These are phyloP conservation scores for Suillus alpinus DNA, from an alignment of 768 basidiomycete genomes.

Conservation along the genomic window DNA sequence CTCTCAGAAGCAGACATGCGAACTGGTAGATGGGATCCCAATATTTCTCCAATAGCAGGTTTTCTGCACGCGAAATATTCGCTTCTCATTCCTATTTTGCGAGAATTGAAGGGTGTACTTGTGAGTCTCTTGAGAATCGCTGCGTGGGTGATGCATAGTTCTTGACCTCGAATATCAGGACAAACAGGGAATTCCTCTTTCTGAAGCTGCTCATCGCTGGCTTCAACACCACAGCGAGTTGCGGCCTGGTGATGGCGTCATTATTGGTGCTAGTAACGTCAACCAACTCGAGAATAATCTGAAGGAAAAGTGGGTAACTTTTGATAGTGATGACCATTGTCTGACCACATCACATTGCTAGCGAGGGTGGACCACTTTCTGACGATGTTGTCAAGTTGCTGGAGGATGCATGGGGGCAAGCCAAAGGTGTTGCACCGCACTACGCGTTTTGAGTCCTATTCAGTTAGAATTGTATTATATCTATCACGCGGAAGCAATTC, in stretches of 20 bases:
- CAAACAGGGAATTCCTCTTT: constrained; percentile 9
- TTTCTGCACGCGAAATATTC: not conserved
- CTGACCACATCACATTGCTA: not conserved
- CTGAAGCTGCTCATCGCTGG: constrained; percentile 19
- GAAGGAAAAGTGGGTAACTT: not conserved
- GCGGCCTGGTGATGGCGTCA: constrained; percentile 22
- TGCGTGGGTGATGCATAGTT: not conserved
- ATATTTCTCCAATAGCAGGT: constrained; percentile 1
- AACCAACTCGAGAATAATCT: constrained; percentile 30
- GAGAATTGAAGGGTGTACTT: constrained; percentile 10
- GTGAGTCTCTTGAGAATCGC: not conserved
- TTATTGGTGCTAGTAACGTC: constrained; percentile 16
- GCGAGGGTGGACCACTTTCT: constrained; percentile 6
- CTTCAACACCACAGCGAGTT: constrained; percentile 21
- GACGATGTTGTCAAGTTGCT: not conserved
- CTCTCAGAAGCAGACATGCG: constrained; percentile 8
- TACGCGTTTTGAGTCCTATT: not conserved
- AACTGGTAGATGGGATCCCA: constrained; percentile 13
- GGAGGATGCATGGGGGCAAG: constrained; percentile 1
- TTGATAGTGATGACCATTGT: not conserved
- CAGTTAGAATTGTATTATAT: not conserved
- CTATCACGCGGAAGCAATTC: too few relatives aligned
- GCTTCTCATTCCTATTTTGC: constrained; percentile 14
- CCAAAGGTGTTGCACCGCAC: constrained; percentile 1
- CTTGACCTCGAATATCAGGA: constrained; percentile 6